Conservation (phyloP, 2,329 filamentous ascomycete genomes). For the Peltaster fructicola region DNA sequence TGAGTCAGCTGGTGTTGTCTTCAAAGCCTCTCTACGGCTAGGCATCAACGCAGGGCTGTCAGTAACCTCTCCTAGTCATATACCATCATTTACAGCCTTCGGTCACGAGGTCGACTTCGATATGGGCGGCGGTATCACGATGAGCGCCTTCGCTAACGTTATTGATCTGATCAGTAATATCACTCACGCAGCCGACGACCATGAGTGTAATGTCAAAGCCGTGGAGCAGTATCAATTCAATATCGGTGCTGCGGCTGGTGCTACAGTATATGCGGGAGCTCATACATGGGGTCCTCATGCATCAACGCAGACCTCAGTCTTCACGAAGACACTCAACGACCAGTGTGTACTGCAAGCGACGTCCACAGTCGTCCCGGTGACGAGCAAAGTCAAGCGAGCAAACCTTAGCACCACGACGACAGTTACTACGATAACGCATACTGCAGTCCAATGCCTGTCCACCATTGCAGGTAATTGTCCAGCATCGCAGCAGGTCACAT, state of each 20-base stretch:
- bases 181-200: slow-evolving; percentile 21
- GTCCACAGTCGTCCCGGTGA: slow-evolving; percentile 8
- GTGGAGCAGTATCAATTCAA: slow-evolving; percentile 34
- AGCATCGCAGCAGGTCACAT: slow-evolving; percentile 29
- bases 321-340: slow-evolving; percentile 32
- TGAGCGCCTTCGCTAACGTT: slow-evolving; percentile 33
- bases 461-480: slow-evolving; percentile 33
- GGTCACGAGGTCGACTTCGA: too few species aligned
- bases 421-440: slow-evolving; percentile 25
- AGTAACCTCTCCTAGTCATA: neutral
- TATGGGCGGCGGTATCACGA: slow-evolving; percentile 30
- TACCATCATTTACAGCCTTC: slow-evolving; percentile 4
- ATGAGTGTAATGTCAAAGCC: slow-evolving; percentile 29
- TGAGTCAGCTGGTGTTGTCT: slow-evolving; percentile 24
- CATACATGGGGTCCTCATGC: slow-evolving; percentile 35
- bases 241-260: slow-evolving; percentile 37
- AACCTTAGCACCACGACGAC: slow-evolving; percentile 25
- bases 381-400: slow-evolving; percentile 7
- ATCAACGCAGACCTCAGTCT: slow-evolving; percentile 32
- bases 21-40: slow-evolving; percentile 32
- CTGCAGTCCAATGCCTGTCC: slow-evolving; percentile 28
- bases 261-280: slow-evolving; percentile 27
- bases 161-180: slow-evolving; percentile 38
- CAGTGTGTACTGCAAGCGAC: slow-evolving; percentile 23
- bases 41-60: slow-evolving; percentile 26